phyloP scores from a whole-genome alignment of 2,329 filamentous ascomycete species.

The Thelonectria discophora region DNA sequence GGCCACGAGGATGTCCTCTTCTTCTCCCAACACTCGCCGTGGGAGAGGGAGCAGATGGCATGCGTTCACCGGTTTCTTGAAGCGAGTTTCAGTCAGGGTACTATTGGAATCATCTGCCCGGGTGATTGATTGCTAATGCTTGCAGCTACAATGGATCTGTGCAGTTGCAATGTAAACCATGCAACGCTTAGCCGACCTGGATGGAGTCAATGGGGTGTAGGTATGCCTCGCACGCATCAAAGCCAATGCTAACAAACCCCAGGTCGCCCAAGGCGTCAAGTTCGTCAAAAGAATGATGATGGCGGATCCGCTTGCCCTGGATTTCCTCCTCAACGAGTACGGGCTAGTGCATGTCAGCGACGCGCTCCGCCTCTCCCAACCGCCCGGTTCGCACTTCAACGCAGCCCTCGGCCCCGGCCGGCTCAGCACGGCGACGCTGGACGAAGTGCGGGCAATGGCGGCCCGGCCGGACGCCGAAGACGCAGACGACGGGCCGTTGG shows the following conservation, averaged over 20 bases:
- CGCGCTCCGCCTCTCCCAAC: background rate
- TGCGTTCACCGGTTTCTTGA: background rate
- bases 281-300: too few species aligned
- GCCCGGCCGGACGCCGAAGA: background rate
- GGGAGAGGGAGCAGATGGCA: background rate
- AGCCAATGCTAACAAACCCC: background rate
- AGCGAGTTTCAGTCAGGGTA: background rate
- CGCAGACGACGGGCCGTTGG: background rate
- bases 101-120: too few species aligned
- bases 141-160: background rate
- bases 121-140: background rate
- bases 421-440: background rate
- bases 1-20: background rate
- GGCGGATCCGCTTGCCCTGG: too few species aligned
- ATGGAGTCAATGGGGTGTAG: background rate
- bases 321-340: too few species aligned
- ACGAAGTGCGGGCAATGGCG: background rate
- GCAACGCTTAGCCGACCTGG: background rate
- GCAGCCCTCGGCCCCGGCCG: too few species aligned
- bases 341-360: too few species aligned
- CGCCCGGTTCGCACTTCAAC: background rate
- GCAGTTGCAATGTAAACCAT: background rate
- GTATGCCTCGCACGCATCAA: background rate
- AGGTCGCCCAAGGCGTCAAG: background rate
- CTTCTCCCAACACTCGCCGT: background rate